Conservation (phyloP, 2,329 filamentous ascomycete species). For the Aspergillus fructus region DNA sequence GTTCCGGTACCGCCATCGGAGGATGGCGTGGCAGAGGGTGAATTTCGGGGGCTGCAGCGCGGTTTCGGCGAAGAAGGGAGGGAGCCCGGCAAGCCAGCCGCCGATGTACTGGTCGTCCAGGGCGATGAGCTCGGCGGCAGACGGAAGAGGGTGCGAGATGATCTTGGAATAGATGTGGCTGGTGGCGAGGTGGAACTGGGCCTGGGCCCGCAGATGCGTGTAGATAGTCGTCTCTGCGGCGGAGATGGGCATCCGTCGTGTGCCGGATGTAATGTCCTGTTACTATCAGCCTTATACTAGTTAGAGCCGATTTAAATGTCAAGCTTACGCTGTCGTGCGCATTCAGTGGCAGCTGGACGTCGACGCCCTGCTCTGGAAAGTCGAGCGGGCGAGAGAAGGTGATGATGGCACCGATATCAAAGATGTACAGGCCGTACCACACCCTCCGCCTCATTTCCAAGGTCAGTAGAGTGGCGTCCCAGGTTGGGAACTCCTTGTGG, state of each 20-base stretch:
- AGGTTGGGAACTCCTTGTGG: constrained; percentile 42
- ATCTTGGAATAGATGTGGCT: constrained; percentile 34
- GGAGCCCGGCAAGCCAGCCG: constrained; percentile 26
- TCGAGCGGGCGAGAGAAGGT: constrained; percentile 44
- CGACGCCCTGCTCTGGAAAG: constrained; percentile 38
- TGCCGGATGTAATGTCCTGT: not conserved
- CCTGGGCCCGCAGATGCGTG: constrained; percentile 30
- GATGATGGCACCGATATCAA: constrained; percentile 42
- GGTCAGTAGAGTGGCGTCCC: constrained; percentile 29
- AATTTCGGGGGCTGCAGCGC: constrained; percentile 20
- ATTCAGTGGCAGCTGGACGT: constrained; percentile 36
- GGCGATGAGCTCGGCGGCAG: constrained; percentile 27
- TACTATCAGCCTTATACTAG: no score
- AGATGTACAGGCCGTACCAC: constrained; percentile 33
- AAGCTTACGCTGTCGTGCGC: constrained; percentile 19
- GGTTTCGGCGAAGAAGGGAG: constrained; percentile 28
- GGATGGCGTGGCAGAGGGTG: constrained; percentile 25
- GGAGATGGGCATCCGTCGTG: not conserved
- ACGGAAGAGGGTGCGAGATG: constrained; percentile 31
- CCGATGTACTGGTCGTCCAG: constrained; percentile 29
- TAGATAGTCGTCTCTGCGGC: constrained; percentile 31
- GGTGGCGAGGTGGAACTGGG: constrained; percentile 29
- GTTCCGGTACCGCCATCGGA: constrained; percentile 33
- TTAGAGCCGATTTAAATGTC: accelerated
- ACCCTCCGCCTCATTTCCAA: constrained; percentile 30